Conservation (phyloP, 441 rosid genomes). For the Aleurites moluccanus region DNA sequence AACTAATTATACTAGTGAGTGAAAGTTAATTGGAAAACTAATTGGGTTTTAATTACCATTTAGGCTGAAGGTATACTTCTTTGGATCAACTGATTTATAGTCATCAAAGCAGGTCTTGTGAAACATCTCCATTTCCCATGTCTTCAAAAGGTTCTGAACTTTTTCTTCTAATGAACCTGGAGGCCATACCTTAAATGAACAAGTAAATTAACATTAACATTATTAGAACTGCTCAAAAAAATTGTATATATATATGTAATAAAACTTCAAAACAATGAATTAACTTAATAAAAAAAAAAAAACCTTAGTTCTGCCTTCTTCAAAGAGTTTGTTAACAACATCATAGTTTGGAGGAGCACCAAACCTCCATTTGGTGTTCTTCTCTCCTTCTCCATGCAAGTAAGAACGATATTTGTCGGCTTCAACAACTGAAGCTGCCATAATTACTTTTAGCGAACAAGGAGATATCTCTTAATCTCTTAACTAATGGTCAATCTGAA, state of each 20-base stretch:
- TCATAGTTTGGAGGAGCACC: conserved; percentile 55
- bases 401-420: conserved; percentile 45
- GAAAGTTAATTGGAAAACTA: no score
- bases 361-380: conserved; percentile 47
- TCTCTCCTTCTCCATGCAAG: conserved; percentile 49
- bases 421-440: conserved; percentile 31
- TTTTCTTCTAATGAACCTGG: conserved; percentile 58
- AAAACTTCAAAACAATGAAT: no score
- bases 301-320: conserved; percentile 57
- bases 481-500: conserved; percentile 16
- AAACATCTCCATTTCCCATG: conserved; percentile 72
- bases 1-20: no score
- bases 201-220: background rate
- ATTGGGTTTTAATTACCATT: conserved; percentile 43
- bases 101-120: conserved; percentile 44
- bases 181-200: conserved; percentile 47
- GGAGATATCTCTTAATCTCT: background rate
- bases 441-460: conserved; percentile 2
- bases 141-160: conserved; percentile 61
- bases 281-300: no score
- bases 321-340: conserved; percentile 49
- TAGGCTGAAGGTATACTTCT: conserved; percentile 38
- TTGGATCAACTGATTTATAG: conserved; percentile 38
- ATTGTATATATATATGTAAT: no score
- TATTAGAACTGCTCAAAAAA: no score